Evolutionary conservation across 768 basidiomycete genomes (phyloP).

Genomic region (Amanita rubescens): DNA sequence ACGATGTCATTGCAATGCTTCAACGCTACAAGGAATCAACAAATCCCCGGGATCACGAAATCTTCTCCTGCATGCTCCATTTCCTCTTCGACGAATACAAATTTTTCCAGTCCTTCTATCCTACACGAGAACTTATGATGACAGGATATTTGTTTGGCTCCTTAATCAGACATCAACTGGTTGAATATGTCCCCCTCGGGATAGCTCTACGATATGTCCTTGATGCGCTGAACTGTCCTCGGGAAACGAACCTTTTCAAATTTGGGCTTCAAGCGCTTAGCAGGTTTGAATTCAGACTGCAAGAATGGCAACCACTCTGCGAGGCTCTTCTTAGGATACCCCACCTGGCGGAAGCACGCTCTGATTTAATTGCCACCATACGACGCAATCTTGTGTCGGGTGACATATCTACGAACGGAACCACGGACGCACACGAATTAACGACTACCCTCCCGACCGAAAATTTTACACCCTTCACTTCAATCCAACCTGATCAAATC

Average conservation of each 20-base stretch:
- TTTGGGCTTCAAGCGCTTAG: constrained; percentile 90
- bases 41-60: constrained; percentile 83
- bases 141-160: constrained; percentile 96
- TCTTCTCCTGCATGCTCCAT: constrained; percentile 99
- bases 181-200: constrained; percentile 90
- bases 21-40: constrained; percentile 79
- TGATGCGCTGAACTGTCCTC: constrained; percentile 85
- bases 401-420: constrained; percentile 35
- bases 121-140: constrained; percentile 88
- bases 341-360: constrained; percentile 77
- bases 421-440: constrained; percentile 29
- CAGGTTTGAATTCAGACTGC: constrained; percentile 78
- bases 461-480: constrained; percentile 55
- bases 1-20: constrained; percentile 86
- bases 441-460: constrained; percentile 27
- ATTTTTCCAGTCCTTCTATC: constrained; percentile 96
- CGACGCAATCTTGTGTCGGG: constrained; percentile 60
- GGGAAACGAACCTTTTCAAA: constrained; percentile 89
- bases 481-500: constrained; percentile 67
- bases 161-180: constrained; percentile 86
- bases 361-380: constrained; percentile 68
- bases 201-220: constrained; percentile 96
- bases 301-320: constrained; percentile 91
- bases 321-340: constrained; percentile 83
- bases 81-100: constrained; percentile 99